Evolutionary conservation across 139 green algal genomes (phyloP).

Genomic region (Micractinium sp.): DNA sequence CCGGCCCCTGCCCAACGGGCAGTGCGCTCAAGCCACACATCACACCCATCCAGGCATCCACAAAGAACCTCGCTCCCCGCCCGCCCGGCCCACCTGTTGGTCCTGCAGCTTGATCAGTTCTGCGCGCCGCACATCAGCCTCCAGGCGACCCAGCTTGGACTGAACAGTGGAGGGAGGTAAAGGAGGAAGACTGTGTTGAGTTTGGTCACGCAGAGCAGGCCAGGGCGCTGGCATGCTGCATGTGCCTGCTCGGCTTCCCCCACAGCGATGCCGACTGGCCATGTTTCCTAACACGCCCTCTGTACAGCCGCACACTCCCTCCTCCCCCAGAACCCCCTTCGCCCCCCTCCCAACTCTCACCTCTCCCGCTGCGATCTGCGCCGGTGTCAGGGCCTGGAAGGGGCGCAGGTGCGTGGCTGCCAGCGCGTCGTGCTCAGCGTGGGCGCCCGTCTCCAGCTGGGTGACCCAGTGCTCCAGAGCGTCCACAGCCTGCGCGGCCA

Average conservation of each 20-base stretch:
- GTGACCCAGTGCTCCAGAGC: neutral
- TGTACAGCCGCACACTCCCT: neutral
- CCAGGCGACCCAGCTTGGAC: neutral
- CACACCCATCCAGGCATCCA: no score
- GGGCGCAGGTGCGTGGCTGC: neutral
- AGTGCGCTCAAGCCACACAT: no score
- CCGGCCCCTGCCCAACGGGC: no score
- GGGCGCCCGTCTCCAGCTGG: neutral
- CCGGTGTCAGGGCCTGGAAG: neutral
- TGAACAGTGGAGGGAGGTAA: neutral
- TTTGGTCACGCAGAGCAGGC: no score
- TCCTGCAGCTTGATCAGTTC: neutral
- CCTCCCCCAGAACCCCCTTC: no score
- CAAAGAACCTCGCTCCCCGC: neutral
- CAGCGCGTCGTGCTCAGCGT: neutral
- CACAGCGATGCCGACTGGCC: neutral
- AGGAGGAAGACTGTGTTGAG: neutral
- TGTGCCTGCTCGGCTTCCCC: no score
- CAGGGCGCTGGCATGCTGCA: no score
- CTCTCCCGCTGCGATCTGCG: neutral
- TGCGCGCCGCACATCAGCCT: neutral
- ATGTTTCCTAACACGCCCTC: neutral
- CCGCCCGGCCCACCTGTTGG: neutral
- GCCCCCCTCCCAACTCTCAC: neutral
- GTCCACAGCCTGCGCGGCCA: neutral